These are phyloP conservation scores for Fusarium foetens DNA, from an alignment of 2,329 filamentous ascomycete genomes.

Conservation along the genomic window DNA sequence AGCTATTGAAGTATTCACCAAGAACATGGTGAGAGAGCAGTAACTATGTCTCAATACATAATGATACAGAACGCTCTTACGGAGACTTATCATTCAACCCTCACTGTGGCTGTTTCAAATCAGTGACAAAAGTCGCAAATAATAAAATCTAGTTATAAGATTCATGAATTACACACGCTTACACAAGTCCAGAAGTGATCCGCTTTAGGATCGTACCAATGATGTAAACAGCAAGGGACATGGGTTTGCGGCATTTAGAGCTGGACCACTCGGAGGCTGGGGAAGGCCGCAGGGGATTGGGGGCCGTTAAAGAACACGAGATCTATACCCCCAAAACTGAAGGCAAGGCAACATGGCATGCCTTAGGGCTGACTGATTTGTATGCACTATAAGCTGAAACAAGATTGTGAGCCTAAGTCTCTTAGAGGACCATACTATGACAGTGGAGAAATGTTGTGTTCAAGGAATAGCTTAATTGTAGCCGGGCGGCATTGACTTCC, in stretches of 20 bases:
- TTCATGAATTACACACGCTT: background rate
- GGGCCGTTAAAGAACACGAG: background rate
- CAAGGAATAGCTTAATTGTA: accelerated
- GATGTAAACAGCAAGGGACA: background rate
- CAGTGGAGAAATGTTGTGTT: accelerated
- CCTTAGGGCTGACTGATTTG: background rate
- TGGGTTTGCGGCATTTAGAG: background rate
- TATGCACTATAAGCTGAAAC: background rate
- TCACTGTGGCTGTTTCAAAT: background rate
- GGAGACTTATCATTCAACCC: no score
- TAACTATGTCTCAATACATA: no score
- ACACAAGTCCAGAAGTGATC: background rate
- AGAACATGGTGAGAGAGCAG: no score
- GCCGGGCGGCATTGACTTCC: no score
- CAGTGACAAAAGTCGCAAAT: background rate
- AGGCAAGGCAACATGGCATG: background rate
- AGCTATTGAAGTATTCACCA: background rate
- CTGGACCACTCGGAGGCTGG: background rate
- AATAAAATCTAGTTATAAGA: accelerated
- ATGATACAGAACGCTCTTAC: no score
- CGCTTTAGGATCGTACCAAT: background rate
- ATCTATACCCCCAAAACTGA: accelerated
- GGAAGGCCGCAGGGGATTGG: accelerated
- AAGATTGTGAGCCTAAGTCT: accelerated
- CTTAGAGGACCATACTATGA: accelerated